Evolutionary conservation across 148 eudicot genomes (phyloP).

Genomic region (Limonium bicolor): DNA sequence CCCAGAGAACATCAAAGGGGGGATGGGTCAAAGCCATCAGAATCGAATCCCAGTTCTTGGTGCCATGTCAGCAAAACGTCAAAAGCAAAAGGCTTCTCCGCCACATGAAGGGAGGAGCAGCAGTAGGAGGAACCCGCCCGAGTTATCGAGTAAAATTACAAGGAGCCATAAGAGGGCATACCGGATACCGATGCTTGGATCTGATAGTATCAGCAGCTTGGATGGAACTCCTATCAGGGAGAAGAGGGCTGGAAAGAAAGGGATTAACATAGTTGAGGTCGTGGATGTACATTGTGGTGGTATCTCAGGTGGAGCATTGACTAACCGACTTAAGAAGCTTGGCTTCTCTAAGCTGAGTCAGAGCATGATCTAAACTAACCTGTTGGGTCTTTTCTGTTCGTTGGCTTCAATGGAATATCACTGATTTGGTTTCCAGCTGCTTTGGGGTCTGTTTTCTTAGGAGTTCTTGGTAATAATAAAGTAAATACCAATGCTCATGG

Average conservation of each 20-base stretch:
- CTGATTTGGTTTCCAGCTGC: too few relatives aligned
- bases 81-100: conserved; percentile 14
- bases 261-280: conserved; percentile 50
- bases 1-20: conserved; percentile 19
- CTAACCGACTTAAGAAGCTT: conserved; percentile 52
- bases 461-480: too few relatives aligned
- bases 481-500: too few relatives aligned
- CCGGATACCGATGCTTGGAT: conserved; percentile 51
- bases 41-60: conserved; percentile 22
- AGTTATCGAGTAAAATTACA: conserved; percentile 10
- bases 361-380: conserved; percentile 29
- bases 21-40: conserved; percentile 1
- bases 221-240: conserved; percentile 44
- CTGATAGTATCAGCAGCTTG: conserved; percentile 39
- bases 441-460: too few relatives aligned
- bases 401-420: too few relatives aligned
- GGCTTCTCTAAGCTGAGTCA: conserved; percentile 63
- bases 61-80: conserved; percentile 12
- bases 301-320: conserved; percentile 21
- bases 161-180: conserved; percentile 18
- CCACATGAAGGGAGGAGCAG: conserved; percentile 13
- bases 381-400: too few relatives aligned
- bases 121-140: conserved; percentile 8
- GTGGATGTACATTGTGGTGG: conserved; percentile 77
- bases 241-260: conserved; percentile 31